Base-by-base conservation (phyloP, 1,139 yeast genomes). In the Taphrina wiesneri region DNA sequence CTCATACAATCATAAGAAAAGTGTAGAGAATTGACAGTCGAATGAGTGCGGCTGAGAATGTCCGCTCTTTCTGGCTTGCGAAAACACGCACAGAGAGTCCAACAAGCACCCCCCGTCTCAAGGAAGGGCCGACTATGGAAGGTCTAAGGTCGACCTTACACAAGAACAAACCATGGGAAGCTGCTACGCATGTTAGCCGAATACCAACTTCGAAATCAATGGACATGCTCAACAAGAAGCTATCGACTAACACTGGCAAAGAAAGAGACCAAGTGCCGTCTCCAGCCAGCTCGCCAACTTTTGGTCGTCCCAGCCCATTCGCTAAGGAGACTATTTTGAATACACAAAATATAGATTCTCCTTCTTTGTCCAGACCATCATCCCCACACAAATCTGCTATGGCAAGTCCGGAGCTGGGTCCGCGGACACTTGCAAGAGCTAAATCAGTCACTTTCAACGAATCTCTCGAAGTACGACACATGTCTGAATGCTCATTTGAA, bases 391-490 rank as follows among this genome's bases (percentile, higher is more conserved):
- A 51, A 41, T 60, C 64, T 7, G 56, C 64, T 0, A 41, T 60
- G 30, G 56, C 54, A n/a, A 53, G 56, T 41, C 57, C 64, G 11
- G 57, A 51, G 30, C 15, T 36, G 0, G 56, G 56, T 17, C 32
- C 30, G 11, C 46, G 47, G 7, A 28, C 32, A 4, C 30, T 60
- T n/a, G n/a, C 57, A 23, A 41, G 64, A 28, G 36, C 32, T n/a
- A 60, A 60, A 34, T 60, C 64, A 6, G 64, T 60, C 25, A 60
- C 64, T 0, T 60, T 60, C 57, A 60, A 60, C 47, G 64, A 60
- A 28, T 49, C 64, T 6, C 64, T 43, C 19, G 64, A 60, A 17
- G 64, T 60, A 6, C 41, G 64, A 9, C 64, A 60, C 21, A 60
- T 60, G 64, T 60, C 64, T 9, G 64, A 60, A 3, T 46, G 64